These are phyloP conservation scores for Westerdykella ornata DNA, from an alignment of 2,329 filamentous ascomycete species.

Conservation along the genomic window DNA sequence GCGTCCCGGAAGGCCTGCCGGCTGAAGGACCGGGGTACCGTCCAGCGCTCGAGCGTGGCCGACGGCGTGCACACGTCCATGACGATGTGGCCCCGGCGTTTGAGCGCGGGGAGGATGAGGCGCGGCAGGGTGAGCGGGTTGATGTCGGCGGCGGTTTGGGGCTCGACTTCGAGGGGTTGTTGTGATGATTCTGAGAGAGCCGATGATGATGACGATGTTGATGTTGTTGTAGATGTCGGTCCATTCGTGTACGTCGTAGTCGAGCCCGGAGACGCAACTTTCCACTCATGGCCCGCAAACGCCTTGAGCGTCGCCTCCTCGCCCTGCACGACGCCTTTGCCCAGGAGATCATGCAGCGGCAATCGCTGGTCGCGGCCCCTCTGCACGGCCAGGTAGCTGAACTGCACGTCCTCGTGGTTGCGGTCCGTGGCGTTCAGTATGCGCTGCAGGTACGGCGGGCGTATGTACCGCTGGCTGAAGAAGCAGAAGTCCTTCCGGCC, in stretches of 20 bases:
- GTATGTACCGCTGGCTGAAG: constrained; percentile 82
- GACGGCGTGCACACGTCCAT: constrained; percentile 85
- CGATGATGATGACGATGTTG: background rate
- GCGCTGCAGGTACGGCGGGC: constrained; percentile 73
- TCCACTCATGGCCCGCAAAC: constrained; percentile 60
- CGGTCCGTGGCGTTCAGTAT: constrained; percentile 61
- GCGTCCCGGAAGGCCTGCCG: constrained; percentile 85
- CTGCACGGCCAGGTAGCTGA: constrained; percentile 81
- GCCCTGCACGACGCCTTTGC: constrained; percentile 43
- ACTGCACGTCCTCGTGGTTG: constrained; percentile 87
- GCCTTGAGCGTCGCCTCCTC: constrained; percentile 56
- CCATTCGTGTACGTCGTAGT: background rate
- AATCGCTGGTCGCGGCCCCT: constrained; percentile 60
- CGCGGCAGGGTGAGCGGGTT: constrained; percentile 66
- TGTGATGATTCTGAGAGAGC: background rate
- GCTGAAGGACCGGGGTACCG: constrained; percentile 73
- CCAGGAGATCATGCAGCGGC: constrained; percentile 25
- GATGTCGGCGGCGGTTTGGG: constrained; percentile 34
- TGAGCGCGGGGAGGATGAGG: constrained; percentile 71
- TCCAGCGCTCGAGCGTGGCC: constrained; percentile 88
- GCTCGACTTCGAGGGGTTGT: constrained; percentile 7
- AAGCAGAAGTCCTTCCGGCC: constrained; percentile 87
- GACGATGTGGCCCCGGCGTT: constrained; percentile 79
- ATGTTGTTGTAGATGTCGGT: background rate
- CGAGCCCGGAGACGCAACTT: constrained; percentile 3